A percentile compares a stretch with the other conserved stretches of the same genome.
Evolutionary conservation across 2,329 filamentous ascomycete species (phyloP).

Genomic region (Fusarium albidum): DNA sequence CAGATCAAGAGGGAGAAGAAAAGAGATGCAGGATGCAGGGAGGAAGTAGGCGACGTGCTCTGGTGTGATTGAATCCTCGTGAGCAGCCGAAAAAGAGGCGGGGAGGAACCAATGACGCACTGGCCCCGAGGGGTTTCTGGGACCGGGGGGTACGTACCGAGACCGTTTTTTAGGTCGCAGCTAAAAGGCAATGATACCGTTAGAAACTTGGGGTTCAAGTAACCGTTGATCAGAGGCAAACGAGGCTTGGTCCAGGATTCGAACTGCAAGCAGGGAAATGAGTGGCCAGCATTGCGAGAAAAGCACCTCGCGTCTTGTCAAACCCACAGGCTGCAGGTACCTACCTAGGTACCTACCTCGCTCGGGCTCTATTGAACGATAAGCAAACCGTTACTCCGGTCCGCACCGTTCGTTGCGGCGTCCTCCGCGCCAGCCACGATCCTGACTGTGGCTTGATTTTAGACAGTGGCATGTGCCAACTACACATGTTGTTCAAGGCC

Average conservation of each 20-base stretch:
- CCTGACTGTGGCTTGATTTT: constrained; percentile 6
- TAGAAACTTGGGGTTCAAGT: not conserved
- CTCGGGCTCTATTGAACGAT: not conserved
- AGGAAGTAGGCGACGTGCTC: constrained; percentile 3
- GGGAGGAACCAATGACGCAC: constrained; percentile 37
- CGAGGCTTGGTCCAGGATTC: not conserved
- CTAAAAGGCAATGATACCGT: too few species aligned
- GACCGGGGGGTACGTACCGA: constrained; percentile 29
- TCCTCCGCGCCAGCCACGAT: constrained; percentile 5
- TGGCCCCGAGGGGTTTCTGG: constrained; percentile 27
- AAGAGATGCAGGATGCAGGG: constrained; percentile 6
- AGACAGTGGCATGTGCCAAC: not conserved
- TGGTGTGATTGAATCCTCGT: constrained; percentile 31
- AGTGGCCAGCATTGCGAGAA: not conserved
- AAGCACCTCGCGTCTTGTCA: constrained; percentile 3
- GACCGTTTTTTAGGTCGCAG: not conserved
- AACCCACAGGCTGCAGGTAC: constrained; percentile 8
- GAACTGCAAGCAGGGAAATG: not conserved
- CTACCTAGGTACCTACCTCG: too few species aligned
- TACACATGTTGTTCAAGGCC: constrained; percentile 18
- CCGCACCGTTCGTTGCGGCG: constrained; percentile 2
- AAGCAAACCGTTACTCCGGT: too few species aligned
- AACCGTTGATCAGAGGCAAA: not conserved
- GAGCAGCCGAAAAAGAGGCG: constrained; percentile 32
- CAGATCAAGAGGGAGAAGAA: constrained; percentile 29